Evolutionary conservation across 2,329 filamentous ascomycete species (phyloP).

Genomic region (Trichoderma guizhouense): DNA sequence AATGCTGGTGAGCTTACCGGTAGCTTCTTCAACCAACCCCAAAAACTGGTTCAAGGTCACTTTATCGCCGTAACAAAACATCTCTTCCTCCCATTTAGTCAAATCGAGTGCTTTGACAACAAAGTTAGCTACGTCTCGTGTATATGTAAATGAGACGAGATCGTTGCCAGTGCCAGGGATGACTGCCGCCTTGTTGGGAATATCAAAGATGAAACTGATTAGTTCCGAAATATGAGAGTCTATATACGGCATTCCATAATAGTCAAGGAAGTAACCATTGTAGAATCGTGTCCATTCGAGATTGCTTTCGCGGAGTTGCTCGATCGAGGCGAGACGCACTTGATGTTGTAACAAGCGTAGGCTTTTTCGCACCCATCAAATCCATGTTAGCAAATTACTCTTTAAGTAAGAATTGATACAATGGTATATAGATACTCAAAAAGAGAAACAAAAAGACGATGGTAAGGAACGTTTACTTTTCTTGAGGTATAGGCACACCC

Average conservation of each 20-base stretch:
- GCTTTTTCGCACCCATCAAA: neutral
- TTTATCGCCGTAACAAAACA: neutral
- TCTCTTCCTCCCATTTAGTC: neutral
- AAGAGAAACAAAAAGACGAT: neutral
- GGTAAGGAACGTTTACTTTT: neutral
- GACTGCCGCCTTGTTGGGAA: neutral
- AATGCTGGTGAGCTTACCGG: neutral
- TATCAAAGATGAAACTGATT: neutral
- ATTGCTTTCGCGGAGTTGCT: neutral
- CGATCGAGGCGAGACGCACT: neutral
- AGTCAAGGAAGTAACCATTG: neutral
- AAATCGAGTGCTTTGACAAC: neutral
- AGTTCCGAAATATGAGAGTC: neutral
- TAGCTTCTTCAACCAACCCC: neutral
- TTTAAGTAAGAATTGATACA: neutral
- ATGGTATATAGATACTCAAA: neutral
- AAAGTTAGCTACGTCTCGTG: neutral
- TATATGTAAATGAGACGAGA: neutral
- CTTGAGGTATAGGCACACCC: neutral
- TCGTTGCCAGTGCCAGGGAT: neutral
- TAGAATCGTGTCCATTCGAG: neutral
- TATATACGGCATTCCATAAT: conserved; percentile 2
- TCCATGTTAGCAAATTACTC: neutral
- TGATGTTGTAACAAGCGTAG: neutral
- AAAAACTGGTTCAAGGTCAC: neutral